Evolutionary conservation across 768 basidiomycete genomes (phyloP).

Genomic region (Porpolomopsis calyptriformis): DNA sequence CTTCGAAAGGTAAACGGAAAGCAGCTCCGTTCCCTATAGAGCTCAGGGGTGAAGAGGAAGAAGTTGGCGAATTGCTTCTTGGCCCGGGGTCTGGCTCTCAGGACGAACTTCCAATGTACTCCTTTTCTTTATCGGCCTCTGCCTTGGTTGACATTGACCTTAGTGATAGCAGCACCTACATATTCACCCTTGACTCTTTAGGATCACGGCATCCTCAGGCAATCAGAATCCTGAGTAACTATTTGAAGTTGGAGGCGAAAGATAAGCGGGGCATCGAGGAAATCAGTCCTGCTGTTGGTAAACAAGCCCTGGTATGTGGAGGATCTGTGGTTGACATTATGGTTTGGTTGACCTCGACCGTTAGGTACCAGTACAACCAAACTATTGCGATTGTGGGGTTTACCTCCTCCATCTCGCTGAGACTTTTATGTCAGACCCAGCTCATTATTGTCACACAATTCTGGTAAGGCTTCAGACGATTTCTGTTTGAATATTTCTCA

Average conservation of each 20-base stretch:
- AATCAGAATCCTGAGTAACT: slow-evolving; percentile 46
- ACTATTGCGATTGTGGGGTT: slow-evolving; percentile 87
- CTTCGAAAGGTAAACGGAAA: slow-evolving; percentile 16
- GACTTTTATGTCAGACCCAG: slow-evolving; percentile 60
- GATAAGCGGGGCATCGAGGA: slow-evolving; percentile 47
- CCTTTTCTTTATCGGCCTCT: slow-evolving; percentile 1
- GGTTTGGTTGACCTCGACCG: background rate
- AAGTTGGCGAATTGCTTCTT: background rate
- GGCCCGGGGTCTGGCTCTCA: background rate
- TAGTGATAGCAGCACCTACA: slow-evolving; percentile 44
- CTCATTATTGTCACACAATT: slow-evolving; percentile 39
- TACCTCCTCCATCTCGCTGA: slow-evolving; percentile 83
- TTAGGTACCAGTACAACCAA: slow-evolving; percentile 82
- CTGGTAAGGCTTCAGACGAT: slow-evolving; percentile 22
- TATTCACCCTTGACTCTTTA: slow-evolving; percentile 88
- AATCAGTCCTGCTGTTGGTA: slow-evolving; percentile 32
- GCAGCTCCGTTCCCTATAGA: background rate
- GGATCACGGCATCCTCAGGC: slow-evolving; percentile 62
- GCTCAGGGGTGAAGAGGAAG: background rate
- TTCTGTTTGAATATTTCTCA: background rate
- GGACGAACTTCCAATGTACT: slow-evolving; percentile 1
- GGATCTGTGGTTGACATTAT: background rate
- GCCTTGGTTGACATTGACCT: background rate
- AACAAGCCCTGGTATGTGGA: slow-evolving; percentile 40
- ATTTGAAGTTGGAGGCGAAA: slow-evolving; percentile 67